These are phyloP conservation scores for Colletotrichum noveboracense DNA, from an alignment of 2,329 filamentous ascomycete species.

Conservation along the genomic window DNA sequence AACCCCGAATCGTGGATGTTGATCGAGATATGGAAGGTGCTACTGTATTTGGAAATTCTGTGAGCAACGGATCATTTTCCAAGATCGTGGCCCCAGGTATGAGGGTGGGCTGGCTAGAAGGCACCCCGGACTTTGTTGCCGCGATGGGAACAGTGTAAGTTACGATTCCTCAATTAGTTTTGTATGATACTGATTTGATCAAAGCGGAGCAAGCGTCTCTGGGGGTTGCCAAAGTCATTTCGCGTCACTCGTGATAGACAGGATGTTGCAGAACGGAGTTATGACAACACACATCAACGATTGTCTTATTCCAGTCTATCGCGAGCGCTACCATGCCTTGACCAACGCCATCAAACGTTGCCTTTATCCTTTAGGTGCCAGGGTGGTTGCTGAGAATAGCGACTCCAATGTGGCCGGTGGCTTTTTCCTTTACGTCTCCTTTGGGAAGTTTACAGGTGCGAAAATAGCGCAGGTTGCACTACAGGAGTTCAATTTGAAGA, in stretches of 20 bases:
- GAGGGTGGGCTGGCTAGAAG: slow-evolving; percentile 86
- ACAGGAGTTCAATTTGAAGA: slow-evolving; percentile 57
- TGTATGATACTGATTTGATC: slow-evolving; percentile 33
- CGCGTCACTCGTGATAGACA: not conserved
- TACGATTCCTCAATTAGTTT: slow-evolving; percentile 21
- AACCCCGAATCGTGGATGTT: slow-evolving; percentile 82
- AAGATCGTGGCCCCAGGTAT: slow-evolving; percentile 85
- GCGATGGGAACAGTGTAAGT: slow-evolving; percentile 58
- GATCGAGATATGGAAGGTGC: slow-evolving; percentile 55
- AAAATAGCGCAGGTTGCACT: slow-evolving; percentile 52
- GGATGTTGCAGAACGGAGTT: slow-evolving; percentile 49
- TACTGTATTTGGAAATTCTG: slow-evolving; percentile 77
- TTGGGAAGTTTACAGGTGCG: slow-evolving; percentile 47
- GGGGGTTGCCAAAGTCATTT: not conserved
- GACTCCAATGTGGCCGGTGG: slow-evolving; percentile 48
- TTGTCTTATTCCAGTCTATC: slow-evolving; percentile 40
- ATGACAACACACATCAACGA: slow-evolving; percentile 47
- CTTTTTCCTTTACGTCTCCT: slow-evolving; percentile 68
- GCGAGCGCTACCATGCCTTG: not conserved
- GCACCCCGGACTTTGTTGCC: slow-evolving; percentile 56
- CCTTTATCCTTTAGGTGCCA: slow-evolving; percentile 23
- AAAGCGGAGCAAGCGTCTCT: slow-evolving; percentile 57
- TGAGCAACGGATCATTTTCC: slow-evolving; percentile 88
- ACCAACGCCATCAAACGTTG: not conserved
- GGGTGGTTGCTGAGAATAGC: slow-evolving; percentile 38